A percentile compares a stretch with the other conserved stretches of the same genome.
phyloP scores from a whole-genome alignment of 108 stramenopile species.

The Cylindrotheca closterium region DNA sequence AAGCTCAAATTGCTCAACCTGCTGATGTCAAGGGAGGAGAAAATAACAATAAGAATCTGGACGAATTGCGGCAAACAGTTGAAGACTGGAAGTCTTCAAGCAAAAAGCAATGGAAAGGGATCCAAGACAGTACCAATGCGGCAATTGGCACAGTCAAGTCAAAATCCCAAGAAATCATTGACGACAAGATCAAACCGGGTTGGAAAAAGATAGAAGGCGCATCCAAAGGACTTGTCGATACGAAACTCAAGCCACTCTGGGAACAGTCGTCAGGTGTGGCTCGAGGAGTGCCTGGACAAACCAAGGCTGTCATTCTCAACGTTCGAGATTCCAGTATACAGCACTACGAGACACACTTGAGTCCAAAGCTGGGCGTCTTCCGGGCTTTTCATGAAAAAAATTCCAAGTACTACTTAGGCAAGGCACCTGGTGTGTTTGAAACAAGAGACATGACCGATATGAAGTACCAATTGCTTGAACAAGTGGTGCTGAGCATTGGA shows the following conservation, averaged over 20 bases:
- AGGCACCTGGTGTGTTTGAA: not conserved
- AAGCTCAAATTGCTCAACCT: not conserved
- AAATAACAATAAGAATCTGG: not conserved
- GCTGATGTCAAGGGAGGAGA: not conserved
- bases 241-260: not conserved
- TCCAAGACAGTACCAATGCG: not conserved
- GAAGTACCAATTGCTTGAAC: not conserved
- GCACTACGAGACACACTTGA: not conserved
- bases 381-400: not conserved
- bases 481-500: not conserved
- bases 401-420: not conserved
- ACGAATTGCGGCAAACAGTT: not conserved
- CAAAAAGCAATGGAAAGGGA: not conserved
- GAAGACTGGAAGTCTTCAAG: not conserved
- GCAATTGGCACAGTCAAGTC: not conserved
- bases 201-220: not conserved
- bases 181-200: not conserved
- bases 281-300: not conserved
- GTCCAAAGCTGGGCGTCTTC: not conserved
- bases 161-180: not conserved
- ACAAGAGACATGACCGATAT: not conserved
- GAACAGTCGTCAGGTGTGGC: not conserved
- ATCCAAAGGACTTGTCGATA: not conserved
- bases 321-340: not conserved
- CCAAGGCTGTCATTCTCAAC: not conserved